Evolutionary conservation across 345 rosid species (phyloP).

Genomic region (Salix exigua): DNA sequence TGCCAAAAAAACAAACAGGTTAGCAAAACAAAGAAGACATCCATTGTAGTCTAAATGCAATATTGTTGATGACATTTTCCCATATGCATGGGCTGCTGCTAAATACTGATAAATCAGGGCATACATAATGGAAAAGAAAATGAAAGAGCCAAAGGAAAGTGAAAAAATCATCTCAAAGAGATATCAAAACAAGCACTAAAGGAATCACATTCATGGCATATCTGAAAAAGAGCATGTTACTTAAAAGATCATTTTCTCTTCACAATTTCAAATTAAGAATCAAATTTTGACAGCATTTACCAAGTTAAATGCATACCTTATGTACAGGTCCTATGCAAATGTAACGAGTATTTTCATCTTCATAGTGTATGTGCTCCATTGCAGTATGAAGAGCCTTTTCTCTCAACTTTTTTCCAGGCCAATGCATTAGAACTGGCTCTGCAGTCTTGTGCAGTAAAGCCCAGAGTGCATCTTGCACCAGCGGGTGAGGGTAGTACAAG

Average conservation of each 20-base stretch:
- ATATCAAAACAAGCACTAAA: not conserved
- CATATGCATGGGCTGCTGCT: not conserved
- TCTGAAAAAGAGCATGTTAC: not conserved
- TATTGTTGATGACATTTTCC: not conserved
- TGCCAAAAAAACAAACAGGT: conserved; percentile 1
- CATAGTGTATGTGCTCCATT: conserved; percentile 83
- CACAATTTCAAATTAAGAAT: not conserved
- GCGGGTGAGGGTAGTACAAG: conserved; percentile 87
- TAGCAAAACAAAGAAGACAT: not conserved
- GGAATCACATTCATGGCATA: not conserved
- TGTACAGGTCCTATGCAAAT: conserved; percentile 64
- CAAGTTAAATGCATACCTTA: conserved; percentile 51
- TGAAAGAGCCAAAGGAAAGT: not conserved
- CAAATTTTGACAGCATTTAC: not conserved
- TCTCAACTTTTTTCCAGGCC: conserved; percentile 93
- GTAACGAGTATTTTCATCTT: no score
- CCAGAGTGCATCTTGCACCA: conserved; percentile 88
- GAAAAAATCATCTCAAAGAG: not conserved
- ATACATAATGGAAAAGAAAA: not conserved
- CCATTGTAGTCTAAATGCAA: not conserved
- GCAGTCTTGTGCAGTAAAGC: conserved; percentile 56
- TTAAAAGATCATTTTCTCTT: not conserved
- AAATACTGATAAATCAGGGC: not conserved
- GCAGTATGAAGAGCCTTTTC: conserved; percentile 63
- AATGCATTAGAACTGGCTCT: conserved; percentile 72